Evolutionary conservation across 805 yeast species (phyloP).

Genomic region (Candida suzukii): DNA sequence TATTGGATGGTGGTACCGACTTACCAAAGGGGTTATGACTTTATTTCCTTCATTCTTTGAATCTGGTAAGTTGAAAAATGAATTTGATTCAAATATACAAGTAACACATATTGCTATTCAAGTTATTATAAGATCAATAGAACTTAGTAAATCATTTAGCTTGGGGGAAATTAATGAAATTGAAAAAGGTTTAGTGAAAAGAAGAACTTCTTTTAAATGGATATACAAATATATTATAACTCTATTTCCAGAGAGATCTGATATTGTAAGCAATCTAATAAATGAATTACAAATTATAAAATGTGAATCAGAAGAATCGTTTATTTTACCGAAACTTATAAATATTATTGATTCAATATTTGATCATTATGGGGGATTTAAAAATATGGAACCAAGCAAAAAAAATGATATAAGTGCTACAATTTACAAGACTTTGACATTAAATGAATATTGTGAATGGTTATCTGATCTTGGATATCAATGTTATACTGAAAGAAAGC

Average conservation of each 20-base stretch:
- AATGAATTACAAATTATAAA: not conserved
- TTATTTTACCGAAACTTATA: not conserved
- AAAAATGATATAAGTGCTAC: not conserved
- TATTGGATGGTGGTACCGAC: not conserved
- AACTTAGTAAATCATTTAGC: not conserved
- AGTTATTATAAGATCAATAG: not conserved
- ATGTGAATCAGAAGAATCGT: not conserved
- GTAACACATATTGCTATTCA: not conserved
- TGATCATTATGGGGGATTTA: not conserved
- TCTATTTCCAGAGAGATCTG: not conserved
- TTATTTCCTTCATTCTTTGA: not conserved
- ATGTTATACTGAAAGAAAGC: not conserved
- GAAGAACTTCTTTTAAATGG: conserved; percentile 1
- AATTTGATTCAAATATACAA: not conserved
- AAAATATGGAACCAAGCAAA: not conserved
- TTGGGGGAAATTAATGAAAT: not conserved
- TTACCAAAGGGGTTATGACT: not conserved
- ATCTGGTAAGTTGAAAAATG: not conserved
- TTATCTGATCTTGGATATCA: not conserved
- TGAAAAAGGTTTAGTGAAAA: not conserved
- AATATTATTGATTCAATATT: not conserved
- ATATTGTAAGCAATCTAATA: not conserved
- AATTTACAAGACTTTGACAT: not conserved
- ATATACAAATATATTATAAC: not conserved
- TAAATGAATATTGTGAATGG: not conserved